Evolutionary conservation across 768 basidiomycete genomes (phyloP), one percentile per base, ranked within the genome.

Genomic region (Lactifluus rugatus): DNA sequence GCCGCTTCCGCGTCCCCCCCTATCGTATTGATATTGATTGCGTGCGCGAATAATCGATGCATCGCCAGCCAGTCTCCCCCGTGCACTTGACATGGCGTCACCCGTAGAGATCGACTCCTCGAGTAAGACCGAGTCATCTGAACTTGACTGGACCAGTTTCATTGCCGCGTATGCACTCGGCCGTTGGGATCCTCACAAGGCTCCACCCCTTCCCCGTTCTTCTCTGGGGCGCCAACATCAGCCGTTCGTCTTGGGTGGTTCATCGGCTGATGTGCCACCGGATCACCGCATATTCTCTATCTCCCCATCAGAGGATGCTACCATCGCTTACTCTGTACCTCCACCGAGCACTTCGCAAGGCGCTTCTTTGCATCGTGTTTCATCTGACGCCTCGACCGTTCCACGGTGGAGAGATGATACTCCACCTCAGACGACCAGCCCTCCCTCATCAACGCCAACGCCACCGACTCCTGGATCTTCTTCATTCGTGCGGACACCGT

Each of bases 121-220:
- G 48, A 17, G 65, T 28, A 56, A 59, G 28, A 54, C 42, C 26
- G 66, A 63, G 46, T 39, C 56, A 21, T 52, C 65, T 19, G 73
- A 75, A 48, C 74, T 75, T 61, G 85, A 89, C 67, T 93, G 90
- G 90, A 75, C 78, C 17, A 79, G 81, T 0, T 93, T 92, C 69
- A 81, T 88, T 61, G 71, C 75, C n/a, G 83, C 87, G 0, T 93
- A 93, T 68, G 81, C 87, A 0, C 67, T 75, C 17, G 90, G 90
- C 10, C 77, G 81, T 60, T 93, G 89, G 89, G 87, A 89, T 67
- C 88, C 89, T 7, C 82, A 82, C 59, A 76, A 75, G 55, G 84
- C 80, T 0, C 88, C 87, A 3, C 80, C 78, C 59, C 80, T 76
- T 6, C 86, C 87, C 5, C 64, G 68, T 68, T 69, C 69, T 58